Evolutionary conservation across 2,329 filamentous ascomycete genomes (phyloP).

Genomic region (Talaromyces sp.): DNA sequence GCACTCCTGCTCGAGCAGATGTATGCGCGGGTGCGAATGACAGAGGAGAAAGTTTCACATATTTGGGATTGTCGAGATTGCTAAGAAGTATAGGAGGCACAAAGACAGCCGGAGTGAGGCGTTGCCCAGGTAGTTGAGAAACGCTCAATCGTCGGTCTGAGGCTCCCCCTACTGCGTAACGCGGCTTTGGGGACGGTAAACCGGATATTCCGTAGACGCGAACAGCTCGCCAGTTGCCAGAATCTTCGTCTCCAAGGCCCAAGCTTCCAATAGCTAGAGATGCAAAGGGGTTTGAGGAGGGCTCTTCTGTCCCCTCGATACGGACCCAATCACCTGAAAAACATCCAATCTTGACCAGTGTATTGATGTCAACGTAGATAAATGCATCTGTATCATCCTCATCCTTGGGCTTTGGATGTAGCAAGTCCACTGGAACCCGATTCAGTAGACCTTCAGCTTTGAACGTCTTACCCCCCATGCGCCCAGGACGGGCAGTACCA

Average conservation of each 20-base stretch:
- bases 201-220: constrained; percentile 84
- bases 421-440: constrained; percentile 68
- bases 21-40: constrained; percentile 42
- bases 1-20: constrained; percentile 58
- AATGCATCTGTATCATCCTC: constrained; percentile 86
- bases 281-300: constrained; percentile 56
- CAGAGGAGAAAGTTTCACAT: constrained; percentile 71
- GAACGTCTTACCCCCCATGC: constrained; percentile 74
- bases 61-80: constrained; percentile 75
- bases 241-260: constrained; percentile 49
- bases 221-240: constrained; percentile 77
- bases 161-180: constrained; percentile 54
- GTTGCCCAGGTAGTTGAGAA: constrained; percentile 45
- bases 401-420: constrained; percentile 77
- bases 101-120: constrained; percentile 62
- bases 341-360: constrained; percentile 83
- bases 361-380: constrained; percentile 84
- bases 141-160: constrained; percentile 54
- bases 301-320: constrained; percentile 72
- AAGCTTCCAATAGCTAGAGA: constrained; percentile 59
- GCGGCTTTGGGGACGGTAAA: constrained; percentile 52
- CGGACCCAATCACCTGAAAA: constrained; percentile 98
- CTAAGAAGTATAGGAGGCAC: constrained; percentile 82
- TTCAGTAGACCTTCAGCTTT: constrained; percentile 74
- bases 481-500: constrained; percentile 71